Conservation (phyloP, 495 filamentous ascomycete species). For the Talaromyces ruber region DNA sequence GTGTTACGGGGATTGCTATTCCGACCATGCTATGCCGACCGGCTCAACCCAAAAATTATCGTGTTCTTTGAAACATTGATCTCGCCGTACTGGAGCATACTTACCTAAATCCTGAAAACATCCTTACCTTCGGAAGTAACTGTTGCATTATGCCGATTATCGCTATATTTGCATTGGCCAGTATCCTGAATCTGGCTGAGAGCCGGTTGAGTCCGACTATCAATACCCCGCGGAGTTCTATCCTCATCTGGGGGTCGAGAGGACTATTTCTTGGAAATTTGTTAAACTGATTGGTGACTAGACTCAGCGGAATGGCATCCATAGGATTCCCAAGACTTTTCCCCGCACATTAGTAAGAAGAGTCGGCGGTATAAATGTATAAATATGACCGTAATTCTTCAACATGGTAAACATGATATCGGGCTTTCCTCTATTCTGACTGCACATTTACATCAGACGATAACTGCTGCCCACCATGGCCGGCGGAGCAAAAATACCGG, state of each 20-base stretch:
- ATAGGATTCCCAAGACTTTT: not conserved
- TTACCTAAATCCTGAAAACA: not conserved
- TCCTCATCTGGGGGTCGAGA: not conserved
- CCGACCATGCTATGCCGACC: not conserved
- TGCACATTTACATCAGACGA: not conserved
- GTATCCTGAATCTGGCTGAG: not conserved
- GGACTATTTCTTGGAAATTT: not conserved
- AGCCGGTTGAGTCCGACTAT: not conserved
- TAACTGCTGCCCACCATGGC: slow-evolving; percentile 35
- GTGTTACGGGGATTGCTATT: not conserved
- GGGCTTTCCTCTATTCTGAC: not conserved
- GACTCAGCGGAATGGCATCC: not conserved
- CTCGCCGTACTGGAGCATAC: not conserved
- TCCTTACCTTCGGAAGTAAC: not conserved
- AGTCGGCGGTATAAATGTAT: not conserved
- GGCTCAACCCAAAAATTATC: not conserved
- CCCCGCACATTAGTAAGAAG: not conserved
- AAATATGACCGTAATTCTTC: not conserved
- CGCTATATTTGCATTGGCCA: not conserved
- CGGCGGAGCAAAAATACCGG: slow-evolving; percentile 53
- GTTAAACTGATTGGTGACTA: not conserved
- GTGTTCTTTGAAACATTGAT: not conserved
- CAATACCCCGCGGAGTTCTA: not conserved
- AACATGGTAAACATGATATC: not conserved
- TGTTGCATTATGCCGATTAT: not conserved